Evolutionary conservation across 2,329 filamentous ascomycete genomes (phyloP), one percentile per base, ranked within the genome.

Genomic region (Pseudogymnoascus verrucosus): DNA sequence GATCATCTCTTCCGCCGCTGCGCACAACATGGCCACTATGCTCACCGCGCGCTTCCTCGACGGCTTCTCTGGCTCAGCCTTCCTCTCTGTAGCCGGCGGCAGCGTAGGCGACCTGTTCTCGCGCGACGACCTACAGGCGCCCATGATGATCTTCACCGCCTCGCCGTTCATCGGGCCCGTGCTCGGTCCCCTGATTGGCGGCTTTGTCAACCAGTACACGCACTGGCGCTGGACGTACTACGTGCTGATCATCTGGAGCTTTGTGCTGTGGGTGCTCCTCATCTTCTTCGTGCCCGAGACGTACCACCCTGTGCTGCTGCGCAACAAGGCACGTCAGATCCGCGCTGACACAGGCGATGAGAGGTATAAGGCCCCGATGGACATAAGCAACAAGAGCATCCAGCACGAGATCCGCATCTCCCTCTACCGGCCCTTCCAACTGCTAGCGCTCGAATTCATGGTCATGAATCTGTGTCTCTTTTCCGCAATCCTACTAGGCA

Each of bases 201-300:
- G 91, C 6, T 92, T 96, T 74, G 91, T 96, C 74, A 93, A 93
- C 73, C 84, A 88, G 69, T 85, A 88, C 69, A 82, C 81, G 3
- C 77, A 79, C 63, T 96, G 91, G 88, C 79, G 89, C 61, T 95
- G 90, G 90, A 89, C 88, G 0, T 93, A 95, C 75, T 96, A 93
- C 72, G 82, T 92, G 3, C 79, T 96, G 65, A 76, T 96, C 61
- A 96, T 96, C 61, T 96, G 91, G 91, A 82, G 86, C 1, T 84
- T 80, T n/a, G 75, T 79, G 6, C 76, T 91, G 70, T 80, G 91
- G 60, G 72, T 81, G 8, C 77, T 85, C 65, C 87, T 96, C 62
- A 72, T 87, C 36, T 72, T 91, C 36, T 79, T 92, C 47, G 91
- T 96, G 2, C 93, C 92, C 4, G 92, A 97, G 77, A 97, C 92